Base-by-base conservation (phyloP, 768 basidiomycete genomes). In the Sporobolomyces phaffii region DNA sequence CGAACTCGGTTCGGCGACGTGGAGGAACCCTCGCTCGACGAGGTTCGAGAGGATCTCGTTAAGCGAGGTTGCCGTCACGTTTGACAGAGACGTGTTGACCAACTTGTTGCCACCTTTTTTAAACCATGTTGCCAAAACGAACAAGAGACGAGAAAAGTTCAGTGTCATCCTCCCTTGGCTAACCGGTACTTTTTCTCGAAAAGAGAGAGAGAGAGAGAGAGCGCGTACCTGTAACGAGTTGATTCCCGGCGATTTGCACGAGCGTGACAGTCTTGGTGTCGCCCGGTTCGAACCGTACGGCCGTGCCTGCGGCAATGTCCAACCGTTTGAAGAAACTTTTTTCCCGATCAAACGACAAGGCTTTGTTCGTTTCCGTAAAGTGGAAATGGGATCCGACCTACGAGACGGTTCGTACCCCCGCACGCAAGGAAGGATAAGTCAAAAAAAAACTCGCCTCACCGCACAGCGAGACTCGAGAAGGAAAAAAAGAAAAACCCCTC, bases 261-360 rank as follows among this genome's bases (percentile, higher is more conserved):
- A 98, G 84, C 0, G 83, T 84, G 44, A 98, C 88, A 0, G 90
- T 85, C 79, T 91, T 92, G 43, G 78, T 76, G 72, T 94, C 91
- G 3, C 92, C 91, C 0, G 96, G 94, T 76, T 99, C 96, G 76
- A 99, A 98, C 36, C 96, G 85, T 8, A 96, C 89, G 9, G 96
- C 93, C 0, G 92, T 98, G 9, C 96, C 94, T 0, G 96, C 86
- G 0, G 94, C 80, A 59, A 98, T 96, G 76, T 99, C 91, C 10
- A 99, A 84, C 17, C 89, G 84, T 74, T 85, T 91, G 9, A 88
- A 88, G 68, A 92, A 88, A 0, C 92, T 85, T 64, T 84, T 82
- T 7, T 77, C 78, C 31, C 96, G 86, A 78, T 98, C 92, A 72
- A 98, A 98, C 17, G 81, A 80, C 13, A 98, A 82, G 0, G 82